Base-by-base conservation (phyloP, 2,329 filamentous ascomycete species). In the Macrophomina tecta region DNA sequence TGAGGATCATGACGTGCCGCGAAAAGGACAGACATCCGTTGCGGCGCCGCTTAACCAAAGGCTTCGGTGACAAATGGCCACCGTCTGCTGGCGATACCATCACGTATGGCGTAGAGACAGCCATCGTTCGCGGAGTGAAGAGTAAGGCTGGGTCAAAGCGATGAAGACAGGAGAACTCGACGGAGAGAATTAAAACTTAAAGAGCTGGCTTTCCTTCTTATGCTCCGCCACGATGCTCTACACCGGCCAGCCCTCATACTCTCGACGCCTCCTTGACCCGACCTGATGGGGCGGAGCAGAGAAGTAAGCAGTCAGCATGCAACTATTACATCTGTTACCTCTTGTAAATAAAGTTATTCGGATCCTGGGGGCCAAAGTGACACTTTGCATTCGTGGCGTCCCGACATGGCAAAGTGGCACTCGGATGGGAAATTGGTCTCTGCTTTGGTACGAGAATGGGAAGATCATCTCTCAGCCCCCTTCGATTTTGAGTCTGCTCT, bases 21-120 rank as follows among this genome's bases (percentile, higher is more conserved):
- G 30, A 61, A n/a, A 61, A 23, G 16, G 56, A 30, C 4, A 34
- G 14, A 40, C 12, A 48, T 30, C 56, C 34, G 32, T 36, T 11
- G 11, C 56, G 42, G 8, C 30, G 56, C n/a, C 8, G 14, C 30
- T 48, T 61, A 42, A 36, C 5, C 23, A 61, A n/a, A 61, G 56
- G 28, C 12, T 61, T 61, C 16, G 56, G 56, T 11, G 56, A 61
- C n/a, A 61, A 38, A 48, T 61, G 42, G 8, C 42, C 56, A 18
- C 16, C 42, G 1, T 61, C 40, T 6, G 16, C 23, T 9, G 42
- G 9, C 8, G 40, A 48, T 28, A 61, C 56, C 30, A 42, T 28
- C 5, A 36, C 14, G 30, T 48, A 61, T 14, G 56, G 56, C 30
- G 36, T 45, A 11, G 23, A 8, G 6, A 16, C 18, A n/a, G 42